Base-by-base conservation (phyloP, 1,284 basidiomycete genomes). In the Cutaneotrichosporon daszewskae region DNA sequence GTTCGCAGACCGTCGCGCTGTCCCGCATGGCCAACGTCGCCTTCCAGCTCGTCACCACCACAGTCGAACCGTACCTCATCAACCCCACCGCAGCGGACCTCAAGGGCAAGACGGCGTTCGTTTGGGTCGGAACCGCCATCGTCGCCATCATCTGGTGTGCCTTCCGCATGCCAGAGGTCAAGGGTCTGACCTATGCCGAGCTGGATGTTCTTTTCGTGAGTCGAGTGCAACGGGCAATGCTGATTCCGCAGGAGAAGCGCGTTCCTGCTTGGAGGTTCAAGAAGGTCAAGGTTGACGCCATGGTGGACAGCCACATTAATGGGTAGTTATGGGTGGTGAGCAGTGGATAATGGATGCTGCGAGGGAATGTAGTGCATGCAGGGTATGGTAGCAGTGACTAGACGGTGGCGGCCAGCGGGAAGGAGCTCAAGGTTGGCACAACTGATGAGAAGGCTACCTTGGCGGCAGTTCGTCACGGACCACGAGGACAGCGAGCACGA, bases 1-100 rank as follows among this genome's bases (percentile, higher is more conserved):
- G 71, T 67, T 40, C 55, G 62, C 75, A 74, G 52, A 70, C 74
- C 2, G 66, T 76, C 54, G 74, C 71, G 3, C 64, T 77, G 5
- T 50, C 55, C 9, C 64, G 75, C 25, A 71, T 68, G 48, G 49
- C 60, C 6, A 71, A 73, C 49, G 53, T 74, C 10, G 28, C 27
- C 24, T 35, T 42, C 31, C 42, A 48, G 25, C 35, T 52, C 39
- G 45, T 45, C 40, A 40, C 40, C 9, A 37, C 40, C 24, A 51
- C 52, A 26, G 40, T 61, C 32, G 64, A 65, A n/a, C 74, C 74
- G 3, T 48, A 52, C 46, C 43, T 52, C 40, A 22, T 52, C 36
- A 54, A 51, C 48, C 32, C 44, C 12, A 44, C 40, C 6, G 53
- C 43, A 1, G 58, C 56, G 38, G 51, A 58, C 45, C 60, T 59